These are phyloP conservation scores for Pseudogymnoascus sp. DNA, from an alignment of 2,329 filamentous ascomycete species.

Conservation along the genomic window DNA sequence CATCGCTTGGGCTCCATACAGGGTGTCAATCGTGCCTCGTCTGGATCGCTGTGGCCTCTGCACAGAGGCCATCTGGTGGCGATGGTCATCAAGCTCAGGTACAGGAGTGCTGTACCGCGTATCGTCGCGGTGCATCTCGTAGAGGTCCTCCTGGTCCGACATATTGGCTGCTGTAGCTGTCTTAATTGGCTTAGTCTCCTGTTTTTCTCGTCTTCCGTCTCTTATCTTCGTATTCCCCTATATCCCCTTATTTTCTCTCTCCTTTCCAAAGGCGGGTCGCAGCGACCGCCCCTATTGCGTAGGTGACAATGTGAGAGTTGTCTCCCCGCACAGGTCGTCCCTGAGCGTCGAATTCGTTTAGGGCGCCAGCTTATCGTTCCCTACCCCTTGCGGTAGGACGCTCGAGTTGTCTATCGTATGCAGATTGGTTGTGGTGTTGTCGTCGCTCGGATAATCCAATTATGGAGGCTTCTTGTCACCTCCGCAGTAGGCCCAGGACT, in stretches of 20 bases:
- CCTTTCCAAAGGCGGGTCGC: constrained; percentile 37
- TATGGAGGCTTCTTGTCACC: constrained; percentile 97
- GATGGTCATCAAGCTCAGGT: constrained; percentile 82
- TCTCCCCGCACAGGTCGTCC: constrained; percentile 28
- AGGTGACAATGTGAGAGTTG: constrained; percentile 43
- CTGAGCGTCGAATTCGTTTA: constrained; percentile 23
- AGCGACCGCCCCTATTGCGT: constrained; percentile 46
- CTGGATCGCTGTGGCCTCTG: constrained; percentile 55
- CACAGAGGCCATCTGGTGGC: constrained; percentile 55
- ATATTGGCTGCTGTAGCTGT: constrained; percentile 43
- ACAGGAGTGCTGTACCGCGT: constrained; percentile 66
- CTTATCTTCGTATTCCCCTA: not conserved
- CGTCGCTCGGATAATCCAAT: constrained; percentile 42
- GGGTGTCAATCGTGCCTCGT: constrained; percentile 67
- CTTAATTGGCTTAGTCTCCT: not conserved
- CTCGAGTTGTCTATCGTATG: constrained; percentile 7
- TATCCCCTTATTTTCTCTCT: not conserved
- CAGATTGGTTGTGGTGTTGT: not conserved
- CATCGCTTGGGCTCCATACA: constrained; percentile 44
- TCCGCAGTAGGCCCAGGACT: constrained; percentile 90
- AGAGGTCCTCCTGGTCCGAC: constrained; percentile 58
- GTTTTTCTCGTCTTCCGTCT: not conserved
- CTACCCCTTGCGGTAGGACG: constrained; percentile 8
- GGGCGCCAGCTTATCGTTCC: constrained; percentile 9
- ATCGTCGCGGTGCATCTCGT: constrained; percentile 33